These are phyloP conservation scores for Mucor ambiguus DNA, from an alignment of 371 early-diverging fungal genomes.

Conservation along the genomic window DNA sequence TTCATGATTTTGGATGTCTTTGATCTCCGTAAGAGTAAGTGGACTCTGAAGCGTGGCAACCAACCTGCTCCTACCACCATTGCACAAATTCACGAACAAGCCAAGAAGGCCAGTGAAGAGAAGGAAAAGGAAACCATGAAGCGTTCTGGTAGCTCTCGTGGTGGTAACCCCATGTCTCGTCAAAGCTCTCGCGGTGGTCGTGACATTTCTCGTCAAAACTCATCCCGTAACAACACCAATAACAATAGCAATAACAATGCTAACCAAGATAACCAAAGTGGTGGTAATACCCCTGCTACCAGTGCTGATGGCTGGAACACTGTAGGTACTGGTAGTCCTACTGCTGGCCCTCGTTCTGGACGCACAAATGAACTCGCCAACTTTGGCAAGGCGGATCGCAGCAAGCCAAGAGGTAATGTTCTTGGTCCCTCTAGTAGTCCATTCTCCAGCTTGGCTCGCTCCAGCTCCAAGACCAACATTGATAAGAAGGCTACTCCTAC, in stretches of 20 bases:
- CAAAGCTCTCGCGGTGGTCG: constrained; percentile 54
- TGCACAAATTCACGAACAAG: constrained; percentile 87
- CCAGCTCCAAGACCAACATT: constrained; percentile 32
- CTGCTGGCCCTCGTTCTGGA: constrained; percentile 40
- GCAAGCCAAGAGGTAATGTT: constrained; percentile 54
- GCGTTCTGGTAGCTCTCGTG: constrained; percentile 67
- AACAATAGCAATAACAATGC: background rate
- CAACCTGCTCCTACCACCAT: constrained; percentile 84
- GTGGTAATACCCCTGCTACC: constrained; percentile 16
- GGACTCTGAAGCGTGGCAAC: constrained; percentile 68
- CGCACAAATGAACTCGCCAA: constrained; percentile 73
- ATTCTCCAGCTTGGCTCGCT: constrained; percentile 52
- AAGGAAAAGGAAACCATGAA: constrained; percentile 66
- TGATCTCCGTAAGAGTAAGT: constrained; percentile 83
- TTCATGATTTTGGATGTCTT: constrained; percentile 94
- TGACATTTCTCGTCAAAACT: constrained; percentile 46
- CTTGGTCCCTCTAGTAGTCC: constrained; percentile 66
- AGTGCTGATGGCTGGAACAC: constrained; percentile 74
- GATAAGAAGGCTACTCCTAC: constrained; percentile 33
- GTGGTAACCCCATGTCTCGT: constrained; percentile 55
- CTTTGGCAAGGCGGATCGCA: constrained; percentile 79
- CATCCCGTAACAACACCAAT: constrained; percentile 30
- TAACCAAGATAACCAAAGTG: constrained; percentile 1
- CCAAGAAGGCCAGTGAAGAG: constrained; percentile 65
- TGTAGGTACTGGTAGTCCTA: constrained; percentile 55